phyloP scores from a whole-genome alignment of 164 flowering plant species.

The Chloranthus sessilifolius region DNA sequence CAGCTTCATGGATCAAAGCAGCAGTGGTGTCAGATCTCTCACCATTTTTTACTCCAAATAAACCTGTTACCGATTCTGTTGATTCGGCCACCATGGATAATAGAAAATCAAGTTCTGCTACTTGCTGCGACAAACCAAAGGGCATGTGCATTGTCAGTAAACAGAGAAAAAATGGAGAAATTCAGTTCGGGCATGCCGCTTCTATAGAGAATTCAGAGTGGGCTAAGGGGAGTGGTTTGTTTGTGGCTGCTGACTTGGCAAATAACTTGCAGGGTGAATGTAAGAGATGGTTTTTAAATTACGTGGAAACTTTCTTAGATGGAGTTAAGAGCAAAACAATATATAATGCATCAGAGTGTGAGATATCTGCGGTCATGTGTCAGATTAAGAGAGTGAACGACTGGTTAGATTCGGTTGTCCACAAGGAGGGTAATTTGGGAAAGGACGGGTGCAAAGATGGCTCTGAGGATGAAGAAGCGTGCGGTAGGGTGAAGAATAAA shows the following conservation, averaged over 20 bases:
- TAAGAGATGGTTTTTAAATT: slow-evolving; percentile 36
- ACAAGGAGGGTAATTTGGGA: slow-evolving; percentile 7
- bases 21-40: slow-evolving; percentile 63
- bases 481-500: slow-evolving; percentile 41
- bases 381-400: slow-evolving; percentile 50
- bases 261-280: slow-evolving; percentile 35
- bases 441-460: slow-evolving; percentile 7
- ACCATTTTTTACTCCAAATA: slow-evolving; percentile 16
- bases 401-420: slow-evolving; percentile 37
- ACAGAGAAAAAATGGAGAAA: slow-evolving; percentile 17
- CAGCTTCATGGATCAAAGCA: slow-evolving; percentile 52
- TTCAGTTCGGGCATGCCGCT: slow-evolving; percentile 9
- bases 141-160: slow-evolving; percentile 9
- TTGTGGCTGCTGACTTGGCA: slow-evolving; percentile 25
- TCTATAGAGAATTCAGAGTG: slow-evolving; percentile 28
- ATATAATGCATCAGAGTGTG: slow-evolving; percentile 20
- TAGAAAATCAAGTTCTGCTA: slow-evolving; percentile 8
- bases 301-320: slow-evolving; percentile 47
- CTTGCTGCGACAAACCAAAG: slow-evolving; percentile 20
- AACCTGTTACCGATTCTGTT: slow-evolving; percentile 1
- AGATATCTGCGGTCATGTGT: slow-evolving; percentile 36
- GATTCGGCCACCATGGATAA: slow-evolving; percentile 6
- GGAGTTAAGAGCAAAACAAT: slow-evolving; percentile 20
- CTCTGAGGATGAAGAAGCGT: slow-evolving; percentile 26
- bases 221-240: slow-evolving; percentile 31